These are phyloP conservation scores for Entophlyctis luteolus DNA, from an alignment of 192 early-diverging fungal genomes.

Conservation along the genomic window DNA sequence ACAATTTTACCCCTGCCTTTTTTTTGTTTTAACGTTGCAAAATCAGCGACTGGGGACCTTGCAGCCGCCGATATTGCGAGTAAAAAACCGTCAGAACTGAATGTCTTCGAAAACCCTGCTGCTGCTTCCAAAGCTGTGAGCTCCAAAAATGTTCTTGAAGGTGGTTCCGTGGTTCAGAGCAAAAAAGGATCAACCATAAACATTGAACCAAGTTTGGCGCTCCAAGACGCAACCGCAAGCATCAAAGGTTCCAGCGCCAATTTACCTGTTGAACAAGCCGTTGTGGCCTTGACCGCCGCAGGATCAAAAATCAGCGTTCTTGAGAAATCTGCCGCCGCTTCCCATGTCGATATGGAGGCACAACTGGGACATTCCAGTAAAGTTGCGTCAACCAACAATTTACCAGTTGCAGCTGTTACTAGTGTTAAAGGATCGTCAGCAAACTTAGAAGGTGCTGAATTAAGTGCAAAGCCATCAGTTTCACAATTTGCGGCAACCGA, in stretches of 20 bases:
- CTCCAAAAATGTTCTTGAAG: not conserved
- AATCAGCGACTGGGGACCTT: too few species aligned
- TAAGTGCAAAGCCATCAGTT: not conserved
- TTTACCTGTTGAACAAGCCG: not conserved
- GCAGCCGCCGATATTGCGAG: too few species aligned
- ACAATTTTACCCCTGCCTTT: too few species aligned
- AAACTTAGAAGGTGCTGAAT: not conserved
- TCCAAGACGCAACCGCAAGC: not conserved
- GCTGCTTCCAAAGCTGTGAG: too few species aligned
- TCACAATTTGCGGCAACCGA: not conserved
- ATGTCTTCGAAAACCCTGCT: too few species aligned
- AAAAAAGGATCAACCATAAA: not conserved
- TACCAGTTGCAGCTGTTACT: not conserved
- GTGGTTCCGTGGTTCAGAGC: not conserved
- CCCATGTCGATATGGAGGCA: too few species aligned
- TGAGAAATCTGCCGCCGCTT: not conserved
- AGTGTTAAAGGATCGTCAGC: constrained; percentile 4
- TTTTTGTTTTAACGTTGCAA: too few species aligned
- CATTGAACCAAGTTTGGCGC: not conserved
- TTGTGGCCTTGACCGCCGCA: not conserved
- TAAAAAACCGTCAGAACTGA: too few species aligned
- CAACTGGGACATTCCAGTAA: not conserved
- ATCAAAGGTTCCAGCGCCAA: not conserved
- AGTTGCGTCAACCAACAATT: not conserved
- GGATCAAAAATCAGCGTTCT: not conserved